Conservation (phyloP, 2,329 filamentous ascomycete species). For the Aspergillus texensis region DNA sequence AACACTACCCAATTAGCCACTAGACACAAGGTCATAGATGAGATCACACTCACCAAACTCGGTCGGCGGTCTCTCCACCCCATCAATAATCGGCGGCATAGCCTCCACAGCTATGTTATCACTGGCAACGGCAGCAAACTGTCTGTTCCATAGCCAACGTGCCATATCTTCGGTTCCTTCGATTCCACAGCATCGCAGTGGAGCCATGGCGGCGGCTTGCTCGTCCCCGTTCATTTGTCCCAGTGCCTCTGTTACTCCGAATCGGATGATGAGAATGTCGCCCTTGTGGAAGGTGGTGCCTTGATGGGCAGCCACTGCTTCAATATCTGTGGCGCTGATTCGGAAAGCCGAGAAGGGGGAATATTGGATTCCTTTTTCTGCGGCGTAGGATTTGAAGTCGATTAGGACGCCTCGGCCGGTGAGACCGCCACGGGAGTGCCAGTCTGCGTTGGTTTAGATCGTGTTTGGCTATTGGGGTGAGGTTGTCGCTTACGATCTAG, state of each 20-base stretch:
- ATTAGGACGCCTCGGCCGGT: constrained; percentile 56
- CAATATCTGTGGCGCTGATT: constrained; percentile 21
- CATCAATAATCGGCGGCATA: constrained; percentile 23
- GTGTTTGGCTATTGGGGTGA: neutral
- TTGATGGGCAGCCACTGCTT: constrained; percentile 23
- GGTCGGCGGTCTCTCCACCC: constrained; percentile 13
- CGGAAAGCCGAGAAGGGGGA: constrained; percentile 53
- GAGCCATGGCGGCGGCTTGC: constrained; percentile 16
- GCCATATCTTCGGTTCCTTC: constrained; percentile 51
- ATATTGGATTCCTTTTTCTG: constrained; percentile 57
- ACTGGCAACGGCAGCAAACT: constrained; percentile 43
- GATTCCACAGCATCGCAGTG: constrained; percentile 38
- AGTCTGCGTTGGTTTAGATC: constrained; percentile 19
- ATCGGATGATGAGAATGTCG: constrained; percentile 28
- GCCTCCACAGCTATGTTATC: constrained; percentile 32
- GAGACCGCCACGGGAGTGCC: constrained; percentile 47
- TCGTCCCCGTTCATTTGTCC: constrained; percentile 19
- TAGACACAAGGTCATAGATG: neutral
- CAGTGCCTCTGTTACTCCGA: constrained; percentile 25
- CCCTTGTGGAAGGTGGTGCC: constrained; percentile 20
- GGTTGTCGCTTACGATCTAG: constrained; percentile 16
- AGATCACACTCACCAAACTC: constrained; percentile 14
- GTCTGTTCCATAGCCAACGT: constrained; percentile 59
- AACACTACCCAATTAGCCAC: constrained; percentile 21
- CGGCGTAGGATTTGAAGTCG: constrained; percentile 60